Percentiles rank a stretch among this genome's conserved stretches.
These are phyloP conservation scores for Colletotrichum neosansevieriae DNA, from an alignment of 2,329 filamentous ascomycete species.

Conservation along the genomic window DNA sequence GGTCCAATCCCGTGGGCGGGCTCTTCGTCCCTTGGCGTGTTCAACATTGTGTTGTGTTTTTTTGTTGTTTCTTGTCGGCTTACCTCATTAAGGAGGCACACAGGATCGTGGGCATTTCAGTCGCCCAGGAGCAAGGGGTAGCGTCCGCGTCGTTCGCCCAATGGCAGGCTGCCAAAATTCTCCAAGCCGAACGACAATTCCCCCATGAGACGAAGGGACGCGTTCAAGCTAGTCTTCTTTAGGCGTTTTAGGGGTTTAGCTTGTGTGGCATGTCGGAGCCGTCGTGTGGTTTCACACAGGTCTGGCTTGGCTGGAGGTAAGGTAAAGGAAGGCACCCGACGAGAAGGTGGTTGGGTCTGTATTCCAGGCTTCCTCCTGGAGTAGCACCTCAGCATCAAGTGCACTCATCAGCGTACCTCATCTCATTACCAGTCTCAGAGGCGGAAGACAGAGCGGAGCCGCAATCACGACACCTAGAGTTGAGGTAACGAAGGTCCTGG, in stretches of 20 bases:
- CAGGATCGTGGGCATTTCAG: constrained; percentile 29
- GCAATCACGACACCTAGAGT: too few species aligned
- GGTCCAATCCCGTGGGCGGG: constrained; percentile 13
- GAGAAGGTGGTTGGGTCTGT: background rate
- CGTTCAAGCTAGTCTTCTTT: constrained; percentile 29
- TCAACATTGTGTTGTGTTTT: constrained; percentile 29
- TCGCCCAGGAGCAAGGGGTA: constrained; percentile 35
- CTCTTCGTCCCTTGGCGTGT: constrained; percentile 24
- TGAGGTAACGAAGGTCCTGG: too few species aligned
- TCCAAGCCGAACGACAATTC: constrained; percentile 34
- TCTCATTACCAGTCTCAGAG: too few species aligned
- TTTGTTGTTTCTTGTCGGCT: constrained; percentile 26
- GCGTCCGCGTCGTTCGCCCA: constrained; percentile 20
- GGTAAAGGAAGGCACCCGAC: background rate
- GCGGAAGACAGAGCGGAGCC: too few species aligned
- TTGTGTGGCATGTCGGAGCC: constrained; percentile 15
- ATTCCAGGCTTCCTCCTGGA: too few species aligned
- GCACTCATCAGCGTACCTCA: too few species aligned
- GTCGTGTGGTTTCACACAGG: constrained; percentile 1
- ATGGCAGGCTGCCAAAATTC: constrained; percentile 36
- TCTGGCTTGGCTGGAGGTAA: background rate
- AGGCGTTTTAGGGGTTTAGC: constrained; percentile 4
- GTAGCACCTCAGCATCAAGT: too few species aligned
- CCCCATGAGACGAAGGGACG: constrained; percentile 30
- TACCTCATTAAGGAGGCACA: constrained; percentile 26